These are phyloP conservation scores for Clavulina sp. DNA, from an alignment of 768 basidiomycete species.

Conservation along the genomic window DNA sequence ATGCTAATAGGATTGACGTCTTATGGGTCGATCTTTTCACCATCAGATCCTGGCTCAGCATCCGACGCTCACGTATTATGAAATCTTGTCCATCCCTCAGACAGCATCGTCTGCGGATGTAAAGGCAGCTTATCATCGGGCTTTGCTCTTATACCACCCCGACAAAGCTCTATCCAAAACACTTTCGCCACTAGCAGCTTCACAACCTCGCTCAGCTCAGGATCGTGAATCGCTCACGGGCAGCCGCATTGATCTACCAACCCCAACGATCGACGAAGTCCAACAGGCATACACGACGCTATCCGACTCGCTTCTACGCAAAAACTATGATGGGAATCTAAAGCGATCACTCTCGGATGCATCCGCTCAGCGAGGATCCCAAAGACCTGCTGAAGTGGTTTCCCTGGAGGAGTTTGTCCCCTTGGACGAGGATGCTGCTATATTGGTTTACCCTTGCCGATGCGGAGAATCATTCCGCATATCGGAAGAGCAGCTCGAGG, in stretches of 20 bases:
- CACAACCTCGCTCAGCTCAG: not conserved
- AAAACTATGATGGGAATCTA: conserved; percentile 30
- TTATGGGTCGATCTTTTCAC: too few species aligned
- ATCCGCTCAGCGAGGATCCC: conserved; percentile 3
- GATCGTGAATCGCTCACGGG: conserved; percentile 17
- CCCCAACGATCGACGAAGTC: conserved; percentile 23
- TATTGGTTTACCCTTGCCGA: conserved; percentile 48
- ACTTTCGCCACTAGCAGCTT: too few species aligned
- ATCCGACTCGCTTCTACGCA: conserved; percentile 30
- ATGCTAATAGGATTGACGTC: too few species aligned
- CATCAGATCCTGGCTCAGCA: too few species aligned
- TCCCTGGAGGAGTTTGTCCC: conserved; percentile 54
- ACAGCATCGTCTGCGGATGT: conserved; percentile 37
- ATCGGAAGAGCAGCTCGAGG: conserved; percentile 40
- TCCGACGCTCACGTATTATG: conserved; percentile 54
- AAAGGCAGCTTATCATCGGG: conserved; percentile 52
- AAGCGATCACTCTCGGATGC: not conserved
- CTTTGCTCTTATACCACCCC: conserved; percentile 48
- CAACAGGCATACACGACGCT: conserved; percentile 54
- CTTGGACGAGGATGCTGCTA: conserved; percentile 13
- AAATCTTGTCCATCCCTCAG: conserved; percentile 33
- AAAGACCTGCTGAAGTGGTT: conserved; percentile 56
- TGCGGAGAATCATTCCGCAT: conserved; percentile 56
- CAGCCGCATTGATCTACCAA: conserved; percentile 8
- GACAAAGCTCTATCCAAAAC: conserved; percentile 25